These are phyloP conservation scores for Metschnikowia dekortorum DNA, from an alignment of 805 yeast genomes.

Conservation along the genomic window DNA sequence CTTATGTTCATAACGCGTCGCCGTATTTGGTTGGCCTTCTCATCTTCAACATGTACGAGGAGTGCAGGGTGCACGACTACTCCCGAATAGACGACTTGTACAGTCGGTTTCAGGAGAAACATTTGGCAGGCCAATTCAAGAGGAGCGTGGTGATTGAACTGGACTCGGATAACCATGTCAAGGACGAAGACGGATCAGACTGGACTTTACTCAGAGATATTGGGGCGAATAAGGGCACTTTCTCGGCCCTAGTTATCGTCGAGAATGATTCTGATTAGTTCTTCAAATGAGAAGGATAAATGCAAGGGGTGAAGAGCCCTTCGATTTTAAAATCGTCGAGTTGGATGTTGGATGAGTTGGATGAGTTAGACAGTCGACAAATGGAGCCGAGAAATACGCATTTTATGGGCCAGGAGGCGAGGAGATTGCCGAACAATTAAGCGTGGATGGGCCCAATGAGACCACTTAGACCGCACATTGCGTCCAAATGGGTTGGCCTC, in stretches of 20 bases:
- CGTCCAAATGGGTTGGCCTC: too few relatives aligned
- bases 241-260: conserved; percentile 52
- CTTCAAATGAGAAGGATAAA: conserved; percentile 46
- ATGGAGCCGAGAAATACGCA: too few relatives aligned
- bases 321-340: too few relatives aligned
- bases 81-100: conserved; percentile 56
- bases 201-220: conserved; percentile 30
- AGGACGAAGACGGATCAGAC: conserved; percentile 42
- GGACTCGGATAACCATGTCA: conserved; percentile 64
- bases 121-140: conserved; percentile 29
- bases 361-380: too few relatives aligned
- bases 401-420: too few relatives aligned
- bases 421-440: too few relatives aligned
- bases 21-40: conserved; percentile 69
- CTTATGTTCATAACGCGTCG: conserved; percentile 82
- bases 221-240: conserved; percentile 20
- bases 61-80: conserved; percentile 54
- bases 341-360: too few relatives aligned
- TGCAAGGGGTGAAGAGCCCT: neutral
- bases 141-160: conserved; percentile 43
- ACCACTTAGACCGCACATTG: too few relatives aligned
- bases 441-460: too few relatives aligned
- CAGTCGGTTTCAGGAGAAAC: conserved; percentile 52
- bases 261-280: conserved; percentile 95
- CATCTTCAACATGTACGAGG: conserved; percentile 61